Base-by-base conservation (phyloP, 2,329 filamentous ascomycete species). In the Rutstroemia sp. region DNA sequence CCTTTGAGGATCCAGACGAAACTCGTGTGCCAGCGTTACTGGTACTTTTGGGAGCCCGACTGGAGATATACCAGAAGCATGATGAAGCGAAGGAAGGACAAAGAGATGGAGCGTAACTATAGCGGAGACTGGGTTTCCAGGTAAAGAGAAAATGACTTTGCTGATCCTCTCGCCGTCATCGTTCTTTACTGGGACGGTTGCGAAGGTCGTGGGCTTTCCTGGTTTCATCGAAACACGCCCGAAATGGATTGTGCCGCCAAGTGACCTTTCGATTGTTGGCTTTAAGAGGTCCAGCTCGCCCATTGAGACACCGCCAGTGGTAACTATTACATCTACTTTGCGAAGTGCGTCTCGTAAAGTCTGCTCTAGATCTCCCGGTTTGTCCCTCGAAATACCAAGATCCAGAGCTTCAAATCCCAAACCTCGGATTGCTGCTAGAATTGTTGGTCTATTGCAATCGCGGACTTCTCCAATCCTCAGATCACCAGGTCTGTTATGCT, bases 221-320 rank as follows among this genome's bases (percentile, higher is more conserved):
- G 94, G 94, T 75, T 99, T 99, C 94, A 99, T 97, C 54, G 87
- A 82, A 2, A 99, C 94, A 3, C 94, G 87, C 23, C 94, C 94
- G 65, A 99, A 99, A 72, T 96, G 94, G 63, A 99, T 96, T 0
- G 86, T 94, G 7, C 94, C 94, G 56, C 91, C 90, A 1, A 99
- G 81, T 1, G 84, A 79, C 44, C 92, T 86, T 75, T 97, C 94
- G 65, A 99, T 89, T 0, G 92, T 97, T 0, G 94, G 92, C 70
- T 99, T 99, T 19, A 99, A 82, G 7, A 99, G 84, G 71, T 99
- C 94, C 2, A 96, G 83, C 73, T 99, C 94, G 56, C 94, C 94
- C 94, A 99, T 99, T 9, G 89, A 95, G 19, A 97, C 94, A 48
- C 94, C 94, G 21, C 94, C 94, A 0, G 88, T 92, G 16, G 94